Conservation (phyloP, 192 early-diverging fungal genomes). For the Physocladia obscura region DNA sequence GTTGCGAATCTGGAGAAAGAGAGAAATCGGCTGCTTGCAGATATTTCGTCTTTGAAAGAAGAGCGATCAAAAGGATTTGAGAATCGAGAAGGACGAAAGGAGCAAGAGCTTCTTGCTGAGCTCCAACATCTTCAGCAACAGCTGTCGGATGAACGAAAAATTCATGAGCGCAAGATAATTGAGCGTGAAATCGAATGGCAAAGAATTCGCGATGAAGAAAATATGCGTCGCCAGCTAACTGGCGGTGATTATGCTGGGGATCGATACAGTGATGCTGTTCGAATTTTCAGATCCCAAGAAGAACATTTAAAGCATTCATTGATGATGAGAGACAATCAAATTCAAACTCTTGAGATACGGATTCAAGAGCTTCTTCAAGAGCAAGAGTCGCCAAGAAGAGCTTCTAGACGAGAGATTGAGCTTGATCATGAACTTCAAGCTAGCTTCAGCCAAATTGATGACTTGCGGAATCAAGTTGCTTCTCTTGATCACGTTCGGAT, state of each 20-base stretch:
- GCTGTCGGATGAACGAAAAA: constrained; percentile 10
- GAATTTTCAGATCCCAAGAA: constrained; percentile 14
- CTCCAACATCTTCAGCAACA: constrained; percentile 17
- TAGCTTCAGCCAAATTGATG: constrained; percentile 23
- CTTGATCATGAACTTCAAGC: constrained; percentile 35
- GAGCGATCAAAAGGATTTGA: neutral
- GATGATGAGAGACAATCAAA: constrained; percentile 21
- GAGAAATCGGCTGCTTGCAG: constrained; percentile 33
- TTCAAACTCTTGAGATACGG: constrained; percentile 21
- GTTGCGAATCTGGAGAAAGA: constrained; percentile 39
- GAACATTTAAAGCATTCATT: constrained; percentile 21
- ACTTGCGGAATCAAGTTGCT: constrained; percentile 19
- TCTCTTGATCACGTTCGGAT: constrained; percentile 23
- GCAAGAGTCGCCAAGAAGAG: constrained; percentile 18
- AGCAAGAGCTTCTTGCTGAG: constrained; percentile 21
- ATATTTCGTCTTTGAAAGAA: constrained; percentile 27
- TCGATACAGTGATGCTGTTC: constrained; percentile 21
- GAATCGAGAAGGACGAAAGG: constrained; percentile 4
- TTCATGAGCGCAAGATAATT: constrained; percentile 17
- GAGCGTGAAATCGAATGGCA: constrained; percentile 29
- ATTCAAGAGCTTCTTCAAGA: constrained; percentile 36
- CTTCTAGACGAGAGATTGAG: constrained; percentile 16
- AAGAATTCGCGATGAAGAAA: constrained; percentile 18
- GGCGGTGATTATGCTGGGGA: neutral
- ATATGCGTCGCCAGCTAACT: neutral